Conservation (phyloP, 768 basidiomycete genomes). For the Leucosporidium creatinivorum region DNA sequence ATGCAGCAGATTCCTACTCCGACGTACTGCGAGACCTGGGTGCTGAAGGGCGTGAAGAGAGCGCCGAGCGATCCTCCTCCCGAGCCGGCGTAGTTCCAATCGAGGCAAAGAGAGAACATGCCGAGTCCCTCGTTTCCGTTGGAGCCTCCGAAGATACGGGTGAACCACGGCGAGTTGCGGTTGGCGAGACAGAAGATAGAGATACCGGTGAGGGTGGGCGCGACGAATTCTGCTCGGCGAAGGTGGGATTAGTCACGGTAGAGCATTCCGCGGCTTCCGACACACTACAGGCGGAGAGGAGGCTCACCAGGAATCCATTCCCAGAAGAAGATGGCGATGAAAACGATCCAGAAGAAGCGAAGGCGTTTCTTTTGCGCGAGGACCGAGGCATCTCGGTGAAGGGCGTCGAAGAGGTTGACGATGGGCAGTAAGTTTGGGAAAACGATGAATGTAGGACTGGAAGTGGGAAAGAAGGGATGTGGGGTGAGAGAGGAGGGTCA, state of each 20-base stretch:
- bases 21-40: constrained; percentile 36
- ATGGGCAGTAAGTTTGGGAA: constrained; percentile 29
- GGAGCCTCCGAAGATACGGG: constrained; percentile 45
- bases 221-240: constrained; percentile 32
- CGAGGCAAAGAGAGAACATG: constrained; percentile 21
- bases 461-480: too few relatives aligned
- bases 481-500: too few relatives aligned
- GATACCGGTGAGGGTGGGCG: constrained; percentile 30
- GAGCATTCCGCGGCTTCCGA: too few relatives aligned
- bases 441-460: constrained; percentile 32
- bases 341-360: constrained; percentile 40
- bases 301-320: constrained; percentile 19
- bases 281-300: too few relatives aligned
- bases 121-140: constrained; percentile 44
- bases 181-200: constrained; percentile 42
- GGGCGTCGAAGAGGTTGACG: constrained; percentile 38
- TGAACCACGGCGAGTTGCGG: constrained; percentile 38
- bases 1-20: constrained; percentile 34
- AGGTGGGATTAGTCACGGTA: constrained; percentile 29
- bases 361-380: constrained; percentile 36
- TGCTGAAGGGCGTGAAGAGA: constrained; percentile 40
- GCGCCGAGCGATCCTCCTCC: background rate
- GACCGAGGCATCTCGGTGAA: constrained; percentile 39
- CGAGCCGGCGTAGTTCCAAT: background rate
- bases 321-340: constrained; percentile 37